Evolutionary conservation across 129 eudicot genomes (phyloP).

Genomic region (Pseudognaphalium luteoalbum): DNA sequence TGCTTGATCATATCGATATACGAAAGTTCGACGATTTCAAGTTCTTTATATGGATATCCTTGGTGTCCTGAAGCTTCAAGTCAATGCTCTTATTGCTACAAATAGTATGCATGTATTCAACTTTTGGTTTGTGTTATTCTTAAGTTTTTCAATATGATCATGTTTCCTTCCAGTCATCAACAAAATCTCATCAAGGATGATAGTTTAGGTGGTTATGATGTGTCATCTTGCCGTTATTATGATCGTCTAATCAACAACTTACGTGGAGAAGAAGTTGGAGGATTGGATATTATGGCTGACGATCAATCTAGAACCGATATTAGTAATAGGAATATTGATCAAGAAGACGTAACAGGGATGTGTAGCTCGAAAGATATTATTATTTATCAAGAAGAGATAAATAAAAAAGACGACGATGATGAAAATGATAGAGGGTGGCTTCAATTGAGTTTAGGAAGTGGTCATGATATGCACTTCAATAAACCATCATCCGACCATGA

Average conservation of each 20-base stretch:
- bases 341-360: neutral
- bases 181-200: neutral
- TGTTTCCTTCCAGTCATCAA: neutral
- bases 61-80: neutral
- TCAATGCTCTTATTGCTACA: neutral
- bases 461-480: neutral
- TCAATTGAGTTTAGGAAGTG: constrained; percentile 57
- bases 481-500: neutral
- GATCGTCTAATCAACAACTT: neutral
- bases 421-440: constrained; percentile 51
- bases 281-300: neutral
- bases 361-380: neutral
- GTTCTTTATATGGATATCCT: neutral
- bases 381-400: constrained; percentile 13
- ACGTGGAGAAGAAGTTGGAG: neutral
- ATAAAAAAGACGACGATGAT: neutral
- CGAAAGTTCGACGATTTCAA: neutral
- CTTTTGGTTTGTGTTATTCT: neutral
- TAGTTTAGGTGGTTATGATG: neutral
- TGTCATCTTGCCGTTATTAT: neutral
- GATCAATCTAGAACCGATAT: neutral
- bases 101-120: neutral
- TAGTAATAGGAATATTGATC: neutral
- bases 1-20: no score
- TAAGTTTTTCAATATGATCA: neutral